Base-by-base conservation (phyloP, 2,329 filamentous ascomycete species). In the Allantophomopsis lycopodina region DNA sequence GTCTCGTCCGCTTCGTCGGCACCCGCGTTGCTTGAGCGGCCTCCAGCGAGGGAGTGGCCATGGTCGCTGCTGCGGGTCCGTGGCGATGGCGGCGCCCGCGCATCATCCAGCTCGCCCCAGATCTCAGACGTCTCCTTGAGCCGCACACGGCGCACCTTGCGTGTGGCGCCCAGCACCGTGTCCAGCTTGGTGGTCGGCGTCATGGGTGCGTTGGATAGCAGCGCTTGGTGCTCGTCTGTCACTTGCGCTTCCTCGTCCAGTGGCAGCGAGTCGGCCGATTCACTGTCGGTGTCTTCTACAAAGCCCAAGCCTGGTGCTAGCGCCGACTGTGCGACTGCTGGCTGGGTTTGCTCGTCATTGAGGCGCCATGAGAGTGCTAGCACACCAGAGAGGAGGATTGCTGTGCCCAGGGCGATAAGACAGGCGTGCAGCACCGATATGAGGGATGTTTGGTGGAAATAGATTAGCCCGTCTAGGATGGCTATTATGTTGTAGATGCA, bases 401-500 rank as follows among this genome's bases (percentile, higher is more conserved):
- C 68, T 0, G 89, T 96, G 10, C 91, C 91, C 2, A 98, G 60
- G 0, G 87, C 76, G 46, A 96, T 94, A 34, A 93, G 71, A 31
- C 77, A 76, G 13, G 83, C 89, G 53, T 85, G 79, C 2, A 91
- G 61, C 1, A 76, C 69, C 13, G 79, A 77, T 46, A 98, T 76
- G 41, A 83, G 71, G 47, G 86, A 80, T 39, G 81, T 83, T 60
- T 98, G 91, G 51, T 82, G 73, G 63, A 96, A 98, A 62, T 96
- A 98, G 52, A 98, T 94, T 49, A 98, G 70, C 23, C 91, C 91
- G 60, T 98, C 91, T 49, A 96, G 68, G 50, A 98, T 98, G 48
- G 91, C 91, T 54, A 96, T 88, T 54, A 98, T 94, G 68, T 98
- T 98, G 70, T 96, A 98, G 47, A 96, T 77, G 69, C 91, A 98